Percentiles rank a stretch among this genome's conserved stretches.
Conservation (phyloP, 345 rosid species). For the Boechera stricta region DNA sequence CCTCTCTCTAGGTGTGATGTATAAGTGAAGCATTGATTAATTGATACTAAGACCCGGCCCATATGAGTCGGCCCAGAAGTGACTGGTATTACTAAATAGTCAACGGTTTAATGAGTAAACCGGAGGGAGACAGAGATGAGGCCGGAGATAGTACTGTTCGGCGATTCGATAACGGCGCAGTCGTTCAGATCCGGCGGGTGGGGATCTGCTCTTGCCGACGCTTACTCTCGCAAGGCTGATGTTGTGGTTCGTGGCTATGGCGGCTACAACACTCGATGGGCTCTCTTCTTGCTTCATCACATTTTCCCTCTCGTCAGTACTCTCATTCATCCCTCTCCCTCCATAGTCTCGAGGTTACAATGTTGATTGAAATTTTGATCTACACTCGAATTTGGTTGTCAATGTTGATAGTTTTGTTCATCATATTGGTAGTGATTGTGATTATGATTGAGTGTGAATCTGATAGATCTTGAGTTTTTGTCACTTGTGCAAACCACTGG, state of each 20-base stretch:
- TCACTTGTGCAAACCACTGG: background rate
- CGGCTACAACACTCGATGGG: conserved; percentile 96
- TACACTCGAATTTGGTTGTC: conserved; percentile 2
- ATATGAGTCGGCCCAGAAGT: conserved; percentile 3
- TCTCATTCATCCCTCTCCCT: background rate
- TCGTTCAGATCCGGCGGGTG: conserved; percentile 84
- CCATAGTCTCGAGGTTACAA: background rate
- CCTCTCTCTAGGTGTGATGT: too few relatives aligned
- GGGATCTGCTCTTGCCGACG: conserved; percentile 84
- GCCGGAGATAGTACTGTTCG: conserved; percentile 80
- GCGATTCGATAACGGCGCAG: conserved; percentile 86
- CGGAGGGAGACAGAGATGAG: conserved; percentile 44
- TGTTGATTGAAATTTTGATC: background rate
- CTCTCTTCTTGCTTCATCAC: conserved; percentile 78
- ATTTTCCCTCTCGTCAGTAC: conserved; percentile 68
- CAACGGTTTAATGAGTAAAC: conserved; percentile 4
- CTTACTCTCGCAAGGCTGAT: conserved; percentile 92
- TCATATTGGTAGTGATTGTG: background rate
- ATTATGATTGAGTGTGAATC: conserved; percentile 2
- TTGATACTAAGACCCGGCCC: background rate
- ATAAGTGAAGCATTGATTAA: too few relatives aligned
- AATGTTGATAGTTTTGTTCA: background rate
- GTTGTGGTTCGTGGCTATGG: conserved; percentile 89
- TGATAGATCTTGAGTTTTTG: background rate
- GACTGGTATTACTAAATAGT: background rate